Percentiles rank a stretch among this genome's conserved stretches.
Conservation (phyloP, 1,284 basidiomycete species). For the Cryptococcus sp. region DNA sequence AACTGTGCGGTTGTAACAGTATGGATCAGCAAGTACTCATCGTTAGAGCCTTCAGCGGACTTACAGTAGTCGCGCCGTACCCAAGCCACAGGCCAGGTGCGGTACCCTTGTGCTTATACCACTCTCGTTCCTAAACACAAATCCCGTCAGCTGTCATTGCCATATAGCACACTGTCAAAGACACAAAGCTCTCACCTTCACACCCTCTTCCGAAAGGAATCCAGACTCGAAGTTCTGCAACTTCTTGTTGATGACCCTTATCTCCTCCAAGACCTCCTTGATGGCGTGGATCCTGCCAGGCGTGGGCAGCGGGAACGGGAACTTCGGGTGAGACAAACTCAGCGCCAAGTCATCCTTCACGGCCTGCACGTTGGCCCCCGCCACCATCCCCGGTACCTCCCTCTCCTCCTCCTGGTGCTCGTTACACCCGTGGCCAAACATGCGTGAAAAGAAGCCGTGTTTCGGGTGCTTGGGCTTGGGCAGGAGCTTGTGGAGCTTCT, state of each 20-base stretch:
- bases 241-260: constrained; percentile 67
- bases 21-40: background rate
- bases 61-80: constrained; percentile 62
- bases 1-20: constrained; percentile 53
- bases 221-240: constrained; percentile 74
- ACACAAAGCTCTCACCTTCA: constrained; percentile 51
- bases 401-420: background rate
- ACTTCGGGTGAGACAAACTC: constrained; percentile 3
- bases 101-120: constrained; percentile 81
- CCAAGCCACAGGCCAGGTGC: constrained; percentile 88
- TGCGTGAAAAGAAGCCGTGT: constrained; percentile 1
- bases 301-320: constrained; percentile 15
- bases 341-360: background rate
- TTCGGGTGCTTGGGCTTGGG: constrained; percentile 25
- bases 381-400: background rate
- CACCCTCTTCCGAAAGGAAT: constrained; percentile 74
- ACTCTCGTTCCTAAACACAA: constrained; percentile 62
- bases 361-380: constrained; percentile 1
- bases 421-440: background rate
- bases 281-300: constrained; percentile 51
- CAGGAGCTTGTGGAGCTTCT: constrained; percentile 45
- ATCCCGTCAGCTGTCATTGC: background rate
- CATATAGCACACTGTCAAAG: too few species aligned
- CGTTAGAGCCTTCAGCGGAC: constrained; percentile 4
- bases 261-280: constrained; percentile 60